Evolutionary conservation across 306 rosid species (phyloP), one percentile per base, ranked within the genome.

Genomic region (Chamaecrista fasciculata): DNA sequence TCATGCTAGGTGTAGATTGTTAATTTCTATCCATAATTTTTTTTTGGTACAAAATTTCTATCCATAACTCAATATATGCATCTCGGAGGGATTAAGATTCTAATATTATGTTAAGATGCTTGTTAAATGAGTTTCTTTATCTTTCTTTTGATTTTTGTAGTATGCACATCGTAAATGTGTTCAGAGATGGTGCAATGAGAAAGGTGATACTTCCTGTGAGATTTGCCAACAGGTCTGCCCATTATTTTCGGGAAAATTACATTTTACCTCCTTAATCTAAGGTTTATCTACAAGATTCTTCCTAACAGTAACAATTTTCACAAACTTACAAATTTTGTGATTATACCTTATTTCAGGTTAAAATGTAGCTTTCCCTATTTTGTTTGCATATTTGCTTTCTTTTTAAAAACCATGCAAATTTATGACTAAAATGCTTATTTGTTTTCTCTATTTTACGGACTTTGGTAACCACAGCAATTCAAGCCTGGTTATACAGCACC

Each of bases 171-270:
- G 83, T 6, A 83, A 64, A 37, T 92, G 98, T 78, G 88, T 92
- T 49, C 98, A 92, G 77, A 85, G 96, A 82, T 92, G 98, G 98
- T 89, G 98, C 86, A 83, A 79, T 20, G 96, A 84, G 87, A 92
- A 92, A 80, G 98, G 95, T 0, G 84, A 92, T 73, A 89, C 78
- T 31, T 82, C 57, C 59, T 92, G 98, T 78, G 98, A 92, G 79
- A 92, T 92, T 83, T 92, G 98, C 80, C 88, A 21, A 28, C 89
- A 86, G 98, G 98, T 89, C 23, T 58, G 53, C 26, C 49, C n/a
- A n/a, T n/a, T n/a, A n/a, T n/a, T n/a, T n/a, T n/a, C n/a, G n/a
- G n/a, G n/a, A n/a, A n/a, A n/a, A n/a, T n/a, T n/a, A n/a, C n/a
- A n/a, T n/a, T n/a, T n/a, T n/a, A n/a, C n/a, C n/a, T n/a, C n/a